These are phyloP conservation scores for Cyclaneusma minus DNA, from an alignment of 2,329 filamentous ascomycete genomes.

Conservation along the genomic window DNA sequence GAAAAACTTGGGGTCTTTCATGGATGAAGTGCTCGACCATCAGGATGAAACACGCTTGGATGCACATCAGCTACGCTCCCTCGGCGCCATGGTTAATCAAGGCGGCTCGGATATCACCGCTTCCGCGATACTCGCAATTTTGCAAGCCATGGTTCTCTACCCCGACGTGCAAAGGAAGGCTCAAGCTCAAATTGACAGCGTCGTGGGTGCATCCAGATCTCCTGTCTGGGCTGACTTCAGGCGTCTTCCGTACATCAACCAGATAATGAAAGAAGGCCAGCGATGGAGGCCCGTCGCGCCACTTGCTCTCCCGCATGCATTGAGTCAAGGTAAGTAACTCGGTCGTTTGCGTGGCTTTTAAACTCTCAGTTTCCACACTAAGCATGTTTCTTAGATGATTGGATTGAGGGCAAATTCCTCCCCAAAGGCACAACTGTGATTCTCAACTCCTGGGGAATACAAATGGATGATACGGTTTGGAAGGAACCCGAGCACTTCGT, in stretches of 20 bases:
- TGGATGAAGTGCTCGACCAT: constrained; percentile 26
- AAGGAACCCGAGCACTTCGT: constrained; percentile 2
- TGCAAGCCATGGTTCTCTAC: constrained; percentile 25
- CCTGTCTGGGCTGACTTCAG: constrained; percentile 26
- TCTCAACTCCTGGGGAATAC: constrained; percentile 19
- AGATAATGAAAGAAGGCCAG: constrained; percentile 27
- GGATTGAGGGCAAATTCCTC: constrained; percentile 22
- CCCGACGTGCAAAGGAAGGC: constrained; percentile 21
- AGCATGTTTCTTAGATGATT: too few relatives aligned
- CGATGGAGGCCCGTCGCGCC: constrained; percentile 29
- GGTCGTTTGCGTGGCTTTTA: too few relatives aligned
- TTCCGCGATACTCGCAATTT: constrained; percentile 5
- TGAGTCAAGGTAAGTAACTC: too few relatives aligned
- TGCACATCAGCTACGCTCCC: constrained; percentile 23
- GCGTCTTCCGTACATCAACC: constrained; percentile 30
- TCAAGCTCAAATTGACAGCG: constrained; percentile 25
- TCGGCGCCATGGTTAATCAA: too few relatives aligned
- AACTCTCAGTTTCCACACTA: too few relatives aligned
- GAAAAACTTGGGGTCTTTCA: too few relatives aligned
- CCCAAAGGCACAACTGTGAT: constrained; percentile 24
- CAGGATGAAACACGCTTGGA: constrained; percentile 16
- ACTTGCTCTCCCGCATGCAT: constrained; percentile 25
- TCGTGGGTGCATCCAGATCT: constrained; percentile 25
- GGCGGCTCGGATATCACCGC: constrained; percentile 24
- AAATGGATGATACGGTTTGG: too few relatives aligned